These are phyloP conservation scores for Triticum timopheevii DNA, from an alignment of 176 grass and related monocot species.

Conservation along the genomic window DNA sequence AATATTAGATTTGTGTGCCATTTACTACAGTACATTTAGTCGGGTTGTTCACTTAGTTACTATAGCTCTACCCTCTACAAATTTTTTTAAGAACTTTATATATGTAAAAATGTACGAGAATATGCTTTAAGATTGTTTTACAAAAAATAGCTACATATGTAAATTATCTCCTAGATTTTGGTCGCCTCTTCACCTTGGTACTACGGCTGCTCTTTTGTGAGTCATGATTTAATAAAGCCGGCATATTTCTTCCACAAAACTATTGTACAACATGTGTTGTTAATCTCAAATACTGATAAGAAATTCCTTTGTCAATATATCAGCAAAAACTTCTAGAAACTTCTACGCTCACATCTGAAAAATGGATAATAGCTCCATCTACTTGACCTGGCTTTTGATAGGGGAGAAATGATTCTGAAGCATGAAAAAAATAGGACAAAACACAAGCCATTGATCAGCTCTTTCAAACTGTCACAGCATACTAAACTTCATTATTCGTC, in stretches of 20 bases:
- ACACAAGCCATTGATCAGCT: not conserved
- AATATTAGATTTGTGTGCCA: not conserved
- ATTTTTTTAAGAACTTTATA: no score
- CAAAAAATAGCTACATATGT: not conserved
- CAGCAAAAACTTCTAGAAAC: not conserved
- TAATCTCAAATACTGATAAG: not conserved
- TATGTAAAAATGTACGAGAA: not conserved
- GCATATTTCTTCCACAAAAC: not conserved
- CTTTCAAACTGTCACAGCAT: not conserved
- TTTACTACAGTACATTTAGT: no score
- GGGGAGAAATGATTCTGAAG: not conserved
- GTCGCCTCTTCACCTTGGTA: not conserved
- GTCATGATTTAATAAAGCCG: not conserved
- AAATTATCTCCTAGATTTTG: not conserved
- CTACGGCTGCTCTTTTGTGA: not conserved
- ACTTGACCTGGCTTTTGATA: not conserved
- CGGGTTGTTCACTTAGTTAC: no score
- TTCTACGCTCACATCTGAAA: not conserved
- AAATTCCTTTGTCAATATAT: not conserved
- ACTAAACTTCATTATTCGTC: not conserved
- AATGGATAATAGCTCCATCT: not conserved
- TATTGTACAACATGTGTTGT: not conserved
- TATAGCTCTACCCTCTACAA: no score
- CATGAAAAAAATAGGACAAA: not conserved
- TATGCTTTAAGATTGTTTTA: not conserved